These are phyloP conservation scores for Dujonia santamariae DNA, from an alignment of 1,139 yeast species.

Conservation along the genomic window DNA sequence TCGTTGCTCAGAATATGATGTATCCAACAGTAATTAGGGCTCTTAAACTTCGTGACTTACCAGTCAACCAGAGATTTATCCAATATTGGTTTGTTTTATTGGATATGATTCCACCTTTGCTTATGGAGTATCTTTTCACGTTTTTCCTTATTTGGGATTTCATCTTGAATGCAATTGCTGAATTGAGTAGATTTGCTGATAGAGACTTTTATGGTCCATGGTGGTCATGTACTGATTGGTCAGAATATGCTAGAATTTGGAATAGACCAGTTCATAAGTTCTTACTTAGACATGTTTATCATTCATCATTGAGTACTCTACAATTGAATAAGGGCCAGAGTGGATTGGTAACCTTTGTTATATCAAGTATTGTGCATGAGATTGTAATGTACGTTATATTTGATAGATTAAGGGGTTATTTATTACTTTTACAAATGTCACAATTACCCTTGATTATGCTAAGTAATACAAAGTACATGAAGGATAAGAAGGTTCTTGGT, in stretches of 20 bases:
- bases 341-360: conserved; percentile 72
- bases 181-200: conserved; percentile 80
- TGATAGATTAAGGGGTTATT: conserved; percentile 73
- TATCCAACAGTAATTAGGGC: conserved; percentile 74
- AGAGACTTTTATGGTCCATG: conserved; percentile 92
- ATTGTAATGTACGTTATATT: conserved; percentile 89
- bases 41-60: conserved; percentile 46
- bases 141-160: conserved; percentile 95
- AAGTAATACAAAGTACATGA: conserved; percentile 50
- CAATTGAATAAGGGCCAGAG: conserved; percentile 66
- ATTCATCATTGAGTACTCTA: conserved; percentile 78
- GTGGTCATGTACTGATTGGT: conserved; percentile 98
- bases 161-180: conserved; percentile 85
- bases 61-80: conserved; percentile 41
- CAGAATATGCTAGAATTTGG: conserved; percentile 92
- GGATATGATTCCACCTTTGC: conserved; percentile 79
- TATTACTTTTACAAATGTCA: conserved; percentile 77
- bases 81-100: conserved; percentile 62
- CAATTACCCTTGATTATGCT: conserved; percentile 67
- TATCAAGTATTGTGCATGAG: conserved; percentile 86
- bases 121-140: conserved; percentile 67
- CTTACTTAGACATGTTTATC: conserved; percentile 88
- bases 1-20: conserved; percentile 73
- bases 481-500: conserved; percentile 60
- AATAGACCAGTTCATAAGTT: conserved; percentile 93